Evolutionary conservation across 345 rosid species (phyloP).

Genomic region (Salix arbutifolia): DNA sequence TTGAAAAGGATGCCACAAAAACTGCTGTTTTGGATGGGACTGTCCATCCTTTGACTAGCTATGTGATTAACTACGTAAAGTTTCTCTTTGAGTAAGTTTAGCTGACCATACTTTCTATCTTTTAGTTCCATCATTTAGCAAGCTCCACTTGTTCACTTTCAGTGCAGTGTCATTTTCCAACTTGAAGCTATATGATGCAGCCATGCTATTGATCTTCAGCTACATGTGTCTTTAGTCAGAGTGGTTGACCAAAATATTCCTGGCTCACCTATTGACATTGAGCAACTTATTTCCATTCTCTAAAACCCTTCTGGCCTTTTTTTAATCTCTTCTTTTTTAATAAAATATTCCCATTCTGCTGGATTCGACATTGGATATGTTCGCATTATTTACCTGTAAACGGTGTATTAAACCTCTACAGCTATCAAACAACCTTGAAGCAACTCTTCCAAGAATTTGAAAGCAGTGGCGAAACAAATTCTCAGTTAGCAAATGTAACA

Average conservation of each 20-base stretch:
- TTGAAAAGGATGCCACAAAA: conserved; percentile 95
- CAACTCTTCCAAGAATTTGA: conserved; percentile 97
- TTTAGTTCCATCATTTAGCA: not conserved
- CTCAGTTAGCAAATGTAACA: conserved; percentile 84
- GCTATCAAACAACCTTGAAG: conserved; percentile 90
- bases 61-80: conserved; percentile 94
- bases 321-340: not conserved
- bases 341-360: not conserved
- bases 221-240: not conserved
- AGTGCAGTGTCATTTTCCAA: not conserved
- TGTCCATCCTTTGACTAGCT: conserved; percentile 96
- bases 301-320: not conserved
- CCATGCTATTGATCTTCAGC: not conserved
- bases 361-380: not conserved
- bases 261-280: not conserved
- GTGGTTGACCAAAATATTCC: not conserved
- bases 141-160: not conserved
- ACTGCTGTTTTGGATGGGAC: conserved; percentile 91
- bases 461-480: conserved; percentile 50
- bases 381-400: conserved; percentile 5
- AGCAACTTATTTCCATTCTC: not conserved
- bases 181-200: not conserved
- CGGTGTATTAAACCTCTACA: conserved; percentile 24
- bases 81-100: conserved; percentile 92
- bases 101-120: conserved; percentile 2